Percentiles rank a stretch among this genome's conserved stretches.
Conservation (phyloP, 768 basidiomycete species). For the Sporobolomyces roseus region DNA sequence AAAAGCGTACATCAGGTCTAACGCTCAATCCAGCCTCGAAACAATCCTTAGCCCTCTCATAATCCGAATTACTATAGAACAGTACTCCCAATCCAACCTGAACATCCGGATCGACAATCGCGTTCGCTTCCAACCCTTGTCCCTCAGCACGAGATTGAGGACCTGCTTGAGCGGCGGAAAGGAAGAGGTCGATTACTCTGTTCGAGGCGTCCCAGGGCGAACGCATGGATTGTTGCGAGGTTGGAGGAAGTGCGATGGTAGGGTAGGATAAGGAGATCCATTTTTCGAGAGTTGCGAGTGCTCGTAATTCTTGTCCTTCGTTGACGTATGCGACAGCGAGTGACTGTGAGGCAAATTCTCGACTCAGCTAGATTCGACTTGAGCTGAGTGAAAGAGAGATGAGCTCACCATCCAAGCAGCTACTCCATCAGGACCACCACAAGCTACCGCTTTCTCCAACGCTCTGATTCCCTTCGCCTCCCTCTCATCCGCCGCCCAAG, state of each 20-base stretch:
- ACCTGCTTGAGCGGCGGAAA: conserved; percentile 75
- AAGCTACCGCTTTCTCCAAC: conserved; percentile 48
- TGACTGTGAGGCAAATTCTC: conserved; percentile 56
- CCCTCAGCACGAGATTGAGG: conserved; percentile 58
- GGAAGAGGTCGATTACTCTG: conserved; percentile 74
- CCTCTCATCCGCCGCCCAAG: conserved; percentile 57
- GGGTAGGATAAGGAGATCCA: conserved; percentile 70
- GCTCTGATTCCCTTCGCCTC: conserved; percentile 52
- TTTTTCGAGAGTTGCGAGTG: conserved; percentile 76
- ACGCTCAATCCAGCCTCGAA: conserved; percentile 80
- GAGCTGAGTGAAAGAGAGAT: conserved; percentile 46
- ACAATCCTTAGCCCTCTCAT: conserved; percentile 86
- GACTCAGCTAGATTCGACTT: neutral
- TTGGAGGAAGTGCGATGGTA: conserved; percentile 41
- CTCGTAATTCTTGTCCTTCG: conserved; percentile 80
- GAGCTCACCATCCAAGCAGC: conserved; percentile 72
- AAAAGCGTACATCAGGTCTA: conserved; percentile 62
- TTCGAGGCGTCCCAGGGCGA: conserved; percentile 74
- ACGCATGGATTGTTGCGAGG: conserved; percentile 17
- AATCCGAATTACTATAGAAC: conserved; percentile 82
- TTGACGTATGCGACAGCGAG: conserved; percentile 95
- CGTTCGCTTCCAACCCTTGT: conserved; percentile 6
- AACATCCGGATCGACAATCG: conserved; percentile 66
- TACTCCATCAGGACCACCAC: conserved; percentile 63
- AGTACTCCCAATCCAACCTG: conserved; percentile 89